Base-by-base conservation (phyloP, 768 basidiomycete species). In the Pisolithus orientalis region DNA sequence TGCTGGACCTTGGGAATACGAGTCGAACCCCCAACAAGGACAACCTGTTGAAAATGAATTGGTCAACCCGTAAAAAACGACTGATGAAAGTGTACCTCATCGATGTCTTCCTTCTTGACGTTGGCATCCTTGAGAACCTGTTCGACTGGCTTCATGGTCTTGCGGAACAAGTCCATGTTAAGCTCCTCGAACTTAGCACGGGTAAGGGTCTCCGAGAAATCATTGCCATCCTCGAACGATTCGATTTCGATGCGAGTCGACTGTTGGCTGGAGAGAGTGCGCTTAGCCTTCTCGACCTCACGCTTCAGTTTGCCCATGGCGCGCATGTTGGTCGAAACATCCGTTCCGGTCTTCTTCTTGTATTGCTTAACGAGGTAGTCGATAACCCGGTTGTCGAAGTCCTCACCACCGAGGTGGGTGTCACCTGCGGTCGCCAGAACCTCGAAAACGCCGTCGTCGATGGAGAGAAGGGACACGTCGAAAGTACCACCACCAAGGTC, bases 1-100 rank as follows among this genome's bases (percentile, higher is more conserved):
- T 96, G 91, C 66, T 97, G 94, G 58, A 99, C 93, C 78, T 96
- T 96, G 72, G 95, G 95, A 64, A 99, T 99, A 85, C 95, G 94
- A 61, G 95, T 99, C 28, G 95, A 98, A 72, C 93, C 93, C 71
- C 93, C 93, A 55, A 95, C 93, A 49, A 95, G 90, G 47, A 93
- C 89, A 57, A 91, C 77, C 87, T 84, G 46, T 5, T 28, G 2
- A 34, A 6, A 1, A 3, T 8, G 16, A 44, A 45, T 47, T 16
- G 17, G 49, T 16, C 0, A 48, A 4, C 5, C 9, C 6, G 9
- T 11, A 10, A 0, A 8, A 8, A 38, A 34, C 1, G 1, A 11
- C 10, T 4, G 10, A 49, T 34, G 5, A 42, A 38, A 25, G 68
- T 75, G 39, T 43, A 87, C 88, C 75, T 98, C 94, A 58, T 94